Conservation (phyloP, 495 filamentous ascomycete genomes). For the Xylaria palmicola region DNA sequence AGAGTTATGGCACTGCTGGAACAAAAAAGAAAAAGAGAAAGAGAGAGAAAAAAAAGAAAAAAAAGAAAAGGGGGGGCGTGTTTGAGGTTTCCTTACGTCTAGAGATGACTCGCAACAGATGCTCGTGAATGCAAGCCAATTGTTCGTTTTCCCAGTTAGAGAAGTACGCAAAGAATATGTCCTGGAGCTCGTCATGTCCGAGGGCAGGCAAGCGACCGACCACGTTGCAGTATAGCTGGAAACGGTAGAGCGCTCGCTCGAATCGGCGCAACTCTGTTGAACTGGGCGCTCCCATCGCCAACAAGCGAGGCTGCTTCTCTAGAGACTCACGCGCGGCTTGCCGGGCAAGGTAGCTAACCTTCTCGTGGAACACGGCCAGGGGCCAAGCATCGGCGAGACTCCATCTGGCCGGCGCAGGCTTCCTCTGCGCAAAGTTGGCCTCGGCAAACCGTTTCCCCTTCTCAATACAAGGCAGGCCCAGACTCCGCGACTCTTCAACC, state of each 20-base stretch:
- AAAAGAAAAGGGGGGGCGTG: not conserved
- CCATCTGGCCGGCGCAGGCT: not conserved
- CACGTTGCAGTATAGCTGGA: conserved; percentile 29
- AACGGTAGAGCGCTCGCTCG: conserved; percentile 28
- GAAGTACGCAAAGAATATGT: conserved; percentile 4
- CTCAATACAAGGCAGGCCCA: not conserved
- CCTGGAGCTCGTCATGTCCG: not conserved
- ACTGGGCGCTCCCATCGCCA: not conserved
- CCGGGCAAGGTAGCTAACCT: not conserved
- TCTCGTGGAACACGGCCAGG: not conserved
- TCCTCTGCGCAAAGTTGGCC: not conserved
- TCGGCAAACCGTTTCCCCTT: not conserved
- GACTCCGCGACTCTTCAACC: not conserved
- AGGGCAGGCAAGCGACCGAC: conserved; percentile 8
- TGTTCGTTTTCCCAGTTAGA: conserved; percentile 3
- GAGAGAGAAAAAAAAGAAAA: too few relatives aligned
- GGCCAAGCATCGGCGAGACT: conserved; percentile 8
- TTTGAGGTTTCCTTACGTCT: not conserved
- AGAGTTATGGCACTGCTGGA: too few relatives aligned
- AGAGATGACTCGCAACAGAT: conserved; percentile 1
- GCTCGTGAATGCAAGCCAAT: conserved; percentile 2
- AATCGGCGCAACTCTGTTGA: conserved; percentile 5
- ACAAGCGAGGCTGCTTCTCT: not conserved
- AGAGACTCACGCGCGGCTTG: not conserved
- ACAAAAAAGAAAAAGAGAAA: too few relatives aligned